A percentile compares a stretch with the other conserved stretches of the same genome.
phyloP scores from a whole-genome alignment of 2,329 filamentous ascomycete genomes.

The Epichloe sp. region DNA sequence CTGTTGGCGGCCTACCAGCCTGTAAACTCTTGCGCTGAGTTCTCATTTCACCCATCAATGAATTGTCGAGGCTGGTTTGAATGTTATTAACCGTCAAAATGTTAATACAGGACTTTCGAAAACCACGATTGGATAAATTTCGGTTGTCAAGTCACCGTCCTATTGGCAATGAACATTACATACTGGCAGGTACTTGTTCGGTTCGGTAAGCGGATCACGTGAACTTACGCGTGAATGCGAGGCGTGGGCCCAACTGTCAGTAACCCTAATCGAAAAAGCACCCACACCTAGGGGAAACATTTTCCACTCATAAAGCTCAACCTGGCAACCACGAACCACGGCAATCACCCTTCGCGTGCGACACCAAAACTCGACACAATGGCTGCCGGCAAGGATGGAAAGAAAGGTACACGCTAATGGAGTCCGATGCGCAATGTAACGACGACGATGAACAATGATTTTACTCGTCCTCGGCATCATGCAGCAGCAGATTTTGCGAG shows the following conservation, averaged over 20 bases:
- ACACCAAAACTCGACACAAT: slow-evolving; percentile 16
- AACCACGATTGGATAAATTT: too few relatives aligned
- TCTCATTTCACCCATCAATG: slow-evolving; percentile 21
- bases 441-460: slow-evolving; percentile 5
- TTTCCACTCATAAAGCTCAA: background rate
- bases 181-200: too few relatives aligned
- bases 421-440: slow-evolving; percentile 4
- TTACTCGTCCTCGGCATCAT: slow-evolving; percentile 32
- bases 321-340: background rate
- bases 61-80: background rate
- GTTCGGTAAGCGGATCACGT: too few relatives aligned
- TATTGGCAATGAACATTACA: too few relatives aligned
- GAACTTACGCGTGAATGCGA: too few relatives aligned
- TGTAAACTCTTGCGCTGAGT: slow-evolving; percentile 29
- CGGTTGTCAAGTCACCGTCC: too few relatives aligned
- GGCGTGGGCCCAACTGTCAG: background rate
- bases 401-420: slow-evolving; percentile 34
- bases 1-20: slow-evolving; percentile 42
- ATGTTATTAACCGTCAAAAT: background rate
- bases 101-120: too few relatives aligned
- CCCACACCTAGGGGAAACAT: slow-evolving; percentile 8
- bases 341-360: background rate
- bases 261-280: background rate
- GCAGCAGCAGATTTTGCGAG: slow-evolving; percentile 68
- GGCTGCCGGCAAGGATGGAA: slow-evolving; percentile 25